phyloP scores from a whole-genome alignment of 2,329 filamentous ascomycete species.

The Aspergillus flavus region DNA sequence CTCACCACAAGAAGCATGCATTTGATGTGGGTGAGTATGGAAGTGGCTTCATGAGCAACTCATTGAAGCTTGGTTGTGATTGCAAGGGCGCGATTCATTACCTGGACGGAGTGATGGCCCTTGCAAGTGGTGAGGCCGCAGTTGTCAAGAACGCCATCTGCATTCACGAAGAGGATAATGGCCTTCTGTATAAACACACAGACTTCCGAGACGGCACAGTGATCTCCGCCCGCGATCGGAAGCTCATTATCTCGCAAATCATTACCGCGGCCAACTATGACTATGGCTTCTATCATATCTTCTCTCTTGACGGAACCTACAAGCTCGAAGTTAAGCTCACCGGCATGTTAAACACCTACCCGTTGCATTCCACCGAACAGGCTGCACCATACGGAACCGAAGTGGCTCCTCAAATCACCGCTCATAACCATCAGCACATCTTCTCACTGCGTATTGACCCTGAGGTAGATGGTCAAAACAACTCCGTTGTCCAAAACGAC shows the following conservation, averaged over 20 bases:
- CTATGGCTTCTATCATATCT: slow-evolving; percentile 81
- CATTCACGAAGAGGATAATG: slow-evolving; percentile 10
- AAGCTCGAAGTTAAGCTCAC: slow-evolving; percentile 89
- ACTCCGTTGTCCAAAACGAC: slow-evolving; percentile 62
- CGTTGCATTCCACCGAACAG: slow-evolving; percentile 72
- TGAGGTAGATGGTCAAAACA: slow-evolving; percentile 79
- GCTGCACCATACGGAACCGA: slow-evolving; percentile 84
- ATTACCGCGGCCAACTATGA: slow-evolving; percentile 96
- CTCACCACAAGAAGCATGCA: slow-evolving; percentile 52
- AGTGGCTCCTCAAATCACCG: slow-evolving; percentile 84
- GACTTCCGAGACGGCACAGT: slow-evolving; percentile 87
- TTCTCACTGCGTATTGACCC: slow-evolving; percentile 87
- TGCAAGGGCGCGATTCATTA: slow-evolving; percentile 35
- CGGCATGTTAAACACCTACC: slow-evolving; percentile 87
- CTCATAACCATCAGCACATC: slow-evolving; percentile 91
- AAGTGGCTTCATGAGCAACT: slow-evolving; percentile 52
- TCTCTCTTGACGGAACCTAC: slow-evolving; percentile 86
- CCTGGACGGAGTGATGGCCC: slow-evolving; percentile 30
- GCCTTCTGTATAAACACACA: slow-evolving; percentile 66
- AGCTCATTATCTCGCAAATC: slow-evolving; percentile 83
- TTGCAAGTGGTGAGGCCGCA: slow-evolving; percentile 22
- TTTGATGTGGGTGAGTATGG: slow-evolving; percentile 53
- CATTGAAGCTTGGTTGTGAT: slow-evolving; percentile 48
- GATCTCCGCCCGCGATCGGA: slow-evolving; percentile 81
- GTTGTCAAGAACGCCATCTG: slow-evolving; percentile 3